Evolutionary conservation across 352 stramenopile species (phyloP).

Genomic region (Pythium sukuiense): DNA sequence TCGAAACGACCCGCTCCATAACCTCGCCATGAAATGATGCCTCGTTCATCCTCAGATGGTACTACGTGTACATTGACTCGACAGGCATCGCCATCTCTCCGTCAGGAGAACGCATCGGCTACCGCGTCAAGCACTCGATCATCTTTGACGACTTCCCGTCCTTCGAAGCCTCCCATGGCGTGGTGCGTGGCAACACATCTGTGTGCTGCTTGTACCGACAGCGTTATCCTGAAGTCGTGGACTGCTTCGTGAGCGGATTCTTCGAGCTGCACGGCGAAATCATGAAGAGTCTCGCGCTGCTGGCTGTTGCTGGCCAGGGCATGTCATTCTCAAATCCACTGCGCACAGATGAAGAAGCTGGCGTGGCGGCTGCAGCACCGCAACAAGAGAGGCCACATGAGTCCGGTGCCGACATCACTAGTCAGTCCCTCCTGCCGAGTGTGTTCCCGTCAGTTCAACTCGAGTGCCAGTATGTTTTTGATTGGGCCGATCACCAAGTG

Average conservation of each 20-base stretch:
- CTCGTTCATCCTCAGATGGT: conserved; percentile 9
- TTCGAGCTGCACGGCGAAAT: conserved; percentile 13
- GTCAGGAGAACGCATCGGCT: conserved; percentile 47
- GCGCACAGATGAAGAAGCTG: conserved; percentile 31
- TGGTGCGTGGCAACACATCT: conserved; percentile 41
- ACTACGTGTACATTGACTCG: conserved; percentile 47
- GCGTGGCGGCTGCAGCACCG: conserved; percentile 14
- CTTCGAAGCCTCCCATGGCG: conserved; percentile 10
- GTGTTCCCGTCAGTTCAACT: conserved; percentile 6
- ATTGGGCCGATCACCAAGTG: conserved; percentile 9
- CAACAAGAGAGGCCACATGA: not conserved
- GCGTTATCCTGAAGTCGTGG: conserved; percentile 38
- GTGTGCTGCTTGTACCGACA: conserved; percentile 48
- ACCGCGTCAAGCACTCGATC: conserved; percentile 47
- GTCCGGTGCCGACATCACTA: conserved; percentile 4
- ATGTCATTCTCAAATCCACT: conserved; percentile 15
- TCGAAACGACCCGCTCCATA: conserved; percentile 13
- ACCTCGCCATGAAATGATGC: conserved; percentile 15
- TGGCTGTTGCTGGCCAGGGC: conserved; percentile 4
- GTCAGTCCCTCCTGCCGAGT: conserved; percentile 24
- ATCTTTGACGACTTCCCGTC: conserved; percentile 33
- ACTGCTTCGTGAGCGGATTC: conserved; percentile 31
- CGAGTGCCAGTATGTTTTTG: not conserved
- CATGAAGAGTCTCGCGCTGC: conserved; percentile 1
- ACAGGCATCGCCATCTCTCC: conserved; percentile 35